Base-by-base conservation (phyloP, 805 yeast species). In the Priceomyces fermenticarens region DNA sequence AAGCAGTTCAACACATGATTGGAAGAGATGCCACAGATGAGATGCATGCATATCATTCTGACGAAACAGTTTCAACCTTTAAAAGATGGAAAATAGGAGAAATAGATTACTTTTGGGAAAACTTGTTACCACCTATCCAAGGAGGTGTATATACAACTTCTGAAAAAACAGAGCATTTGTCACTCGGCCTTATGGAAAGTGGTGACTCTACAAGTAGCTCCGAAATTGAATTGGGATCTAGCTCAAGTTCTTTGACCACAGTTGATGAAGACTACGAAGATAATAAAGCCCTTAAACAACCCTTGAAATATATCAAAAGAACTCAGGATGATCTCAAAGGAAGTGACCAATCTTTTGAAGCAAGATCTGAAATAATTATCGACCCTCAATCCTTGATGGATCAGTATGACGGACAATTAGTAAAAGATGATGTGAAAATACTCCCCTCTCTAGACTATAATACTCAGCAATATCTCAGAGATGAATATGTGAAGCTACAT, bases 11-110 rank as follows among this genome's bases (percentile, higher is more conserved):
- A 51, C 97, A 89, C 61, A 73, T 88, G 83, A 77, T 88, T 3
- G 97, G 97, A 2, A 66, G 91, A 42, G 96, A 88, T 62, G 95
- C 96, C 14, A 83, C 93, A 0, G 95, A 88, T 57, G 96, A 89
- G 58, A 88, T 88, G 86, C 76, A 81, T 39, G 89, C 90, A 7
- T 88, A 87, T 53, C 96, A 88, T 57, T 59, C 77, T 33, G 78
- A 72, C 10, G 84, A 78, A 37, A 77, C 93, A 0, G 63, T 75
- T 7, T 36, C 44, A 2, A 60, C 62, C 0, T 83, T 86, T 58
- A 53, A 57, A n/a, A 71, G 62, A 30, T 89, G 77, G 76, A 74
- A 66, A 41, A 73, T 88, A 10, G 97, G 96, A 1, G 57, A 52
- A 10, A 78, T 88, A 5, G 79, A 81, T 41, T 60, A 69, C 43